Percentiles rank a stretch among this genome's conserved stretches.
phyloP scores from a whole-genome alignment of 306 rosid species.

The barrel medic (Medicago truncatula) region DNA sequence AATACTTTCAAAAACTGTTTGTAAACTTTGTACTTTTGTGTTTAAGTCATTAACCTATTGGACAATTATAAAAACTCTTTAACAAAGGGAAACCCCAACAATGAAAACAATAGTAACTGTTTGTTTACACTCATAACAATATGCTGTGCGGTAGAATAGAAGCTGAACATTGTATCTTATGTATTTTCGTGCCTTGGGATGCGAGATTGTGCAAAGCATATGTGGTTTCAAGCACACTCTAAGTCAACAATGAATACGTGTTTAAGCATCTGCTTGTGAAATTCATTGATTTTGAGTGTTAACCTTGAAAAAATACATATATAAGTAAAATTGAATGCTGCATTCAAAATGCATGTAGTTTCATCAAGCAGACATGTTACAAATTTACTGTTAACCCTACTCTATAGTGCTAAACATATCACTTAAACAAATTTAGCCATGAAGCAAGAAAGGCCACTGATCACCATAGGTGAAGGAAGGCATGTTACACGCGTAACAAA shows the following conservation, averaged over 20 bases:
- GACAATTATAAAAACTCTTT: conserved; percentile 27
- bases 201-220: neutral
- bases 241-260: conserved; percentile 20
- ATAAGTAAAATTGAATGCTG: conserved; percentile 12
- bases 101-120: conserved; percentile 18
- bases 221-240: neutral
- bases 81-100: neutral
- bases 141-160: neutral
- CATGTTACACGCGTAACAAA: neutral
- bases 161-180: neutral
- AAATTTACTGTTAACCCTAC: conserved; percentile 26
- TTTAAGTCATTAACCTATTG: neutral
- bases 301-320: conserved; percentile 24
- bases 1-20: conserved; percentile 37
- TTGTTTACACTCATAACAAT: neutral
- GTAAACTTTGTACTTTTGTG: conserved; percentile 11
- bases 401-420: conserved; percentile 4
- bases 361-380: conserved; percentile 2
- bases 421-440: conserved; percentile 16
- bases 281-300: conserved; percentile 1
- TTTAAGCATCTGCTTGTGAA: conserved; percentile 23
- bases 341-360: conserved; percentile 31
- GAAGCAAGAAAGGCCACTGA: conserved; percentile 33
- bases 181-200: neutral
- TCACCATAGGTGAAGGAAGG: conserved; percentile 20